Evolutionary conservation across 2,329 filamentous ascomycete species (phyloP).

Genomic region (Purpureocillium takamizusanense): DNA sequence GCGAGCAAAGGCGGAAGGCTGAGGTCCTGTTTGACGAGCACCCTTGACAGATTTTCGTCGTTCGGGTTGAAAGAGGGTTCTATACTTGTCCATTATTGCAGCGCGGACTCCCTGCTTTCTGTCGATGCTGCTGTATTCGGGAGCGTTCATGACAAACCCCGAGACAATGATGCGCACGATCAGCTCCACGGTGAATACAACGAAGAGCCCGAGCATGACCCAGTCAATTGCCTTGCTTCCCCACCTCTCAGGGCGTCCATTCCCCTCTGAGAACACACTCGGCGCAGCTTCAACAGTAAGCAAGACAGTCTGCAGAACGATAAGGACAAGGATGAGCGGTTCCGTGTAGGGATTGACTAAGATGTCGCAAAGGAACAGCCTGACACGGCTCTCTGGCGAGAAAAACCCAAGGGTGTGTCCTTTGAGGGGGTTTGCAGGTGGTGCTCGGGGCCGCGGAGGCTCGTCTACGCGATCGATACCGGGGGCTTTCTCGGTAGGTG

Average conservation of each 20-base stretch:
- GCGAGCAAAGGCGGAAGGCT: slow-evolving; percentile 60
- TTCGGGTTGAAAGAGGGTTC: slow-evolving; percentile 72
- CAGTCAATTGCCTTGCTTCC: slow-evolving; percentile 64
- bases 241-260: slow-evolving; percentile 56
- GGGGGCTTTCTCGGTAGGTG: slow-evolving; percentile 35
- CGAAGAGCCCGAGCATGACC: slow-evolving; percentile 73
- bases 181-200: slow-evolving; percentile 83
- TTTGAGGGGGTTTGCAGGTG: slow-evolving; percentile 61
- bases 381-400: slow-evolving; percentile 64
- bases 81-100: slow-evolving; percentile 67
- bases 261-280: slow-evolving; percentile 55
- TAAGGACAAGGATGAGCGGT: slow-evolving; percentile 76
- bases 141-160: slow-evolving; percentile 81
- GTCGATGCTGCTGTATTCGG: slow-evolving; percentile 87
- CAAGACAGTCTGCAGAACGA: slow-evolving; percentile 81
- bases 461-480: slow-evolving; percentile 9
- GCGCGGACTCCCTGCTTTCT: slow-evolving; percentile 64
- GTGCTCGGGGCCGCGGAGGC: slow-evolving; percentile 8
- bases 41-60: slow-evolving; percentile 58
- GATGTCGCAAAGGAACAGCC: slow-evolving; percentile 69
- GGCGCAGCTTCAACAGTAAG: slow-evolving; percentile 73
- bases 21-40: slow-evolving; percentile 33
- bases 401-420: slow-evolving; percentile 84
- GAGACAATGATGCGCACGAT: slow-evolving; percentile 82
- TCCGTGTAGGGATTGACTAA: slow-evolving; percentile 82